Evolutionary conservation across 225 moss, liverwort and hornwort genomes (phyloP), one percentile per base, ranked within the genome.

Genomic region (Pseudisothecium myosuroides): DNA sequence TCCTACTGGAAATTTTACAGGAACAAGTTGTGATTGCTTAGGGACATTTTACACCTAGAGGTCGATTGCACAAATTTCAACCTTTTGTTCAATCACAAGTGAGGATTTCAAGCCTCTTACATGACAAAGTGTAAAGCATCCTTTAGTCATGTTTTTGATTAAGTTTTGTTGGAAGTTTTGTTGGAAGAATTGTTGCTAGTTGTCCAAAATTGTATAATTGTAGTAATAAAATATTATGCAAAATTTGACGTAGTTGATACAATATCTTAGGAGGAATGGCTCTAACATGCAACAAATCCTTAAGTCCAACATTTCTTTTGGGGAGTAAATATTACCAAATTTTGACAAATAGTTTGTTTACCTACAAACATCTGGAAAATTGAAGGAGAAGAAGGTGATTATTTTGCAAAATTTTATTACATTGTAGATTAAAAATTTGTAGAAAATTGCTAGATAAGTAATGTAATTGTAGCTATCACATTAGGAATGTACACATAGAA

Each of bases 331-430:
- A 76, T 52, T 34, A 14, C 0, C 2, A 0, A 0, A 22, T 34
- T 77, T 54, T 13, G 9, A 76, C 15, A 77, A 2, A 54, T 23
- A 77, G 14, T 0, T 54, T 36, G 8, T 21, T 34, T 52, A 0
- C 3, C 34, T 76, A 50, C 8, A 21, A 76, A 1, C 8, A 0
- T 7, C 0, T 12, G 8, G 6, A 7, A 20, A 75, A 32, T 20
- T 32, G 20, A 13, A 76, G 22, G 17, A 23, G 2, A 13, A 52
- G 17, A 52, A 14, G 0, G 14, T 5, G 5, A 36, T 52, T 52
- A 1, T 76, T 22, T 8, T 2, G 22, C 2, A 1, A 13, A 0
- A 13, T 14, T 23, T 54, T 23, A 34, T 23, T 5, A 3, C 14
- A 23, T 37, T 12, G 3, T 12, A 36, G 6, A 54, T 77, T 7